Evolutionary conservation across 1,284 basidiomycete genomes (phyloP).

Genomic region (Porogramme epimiltina): DNA sequence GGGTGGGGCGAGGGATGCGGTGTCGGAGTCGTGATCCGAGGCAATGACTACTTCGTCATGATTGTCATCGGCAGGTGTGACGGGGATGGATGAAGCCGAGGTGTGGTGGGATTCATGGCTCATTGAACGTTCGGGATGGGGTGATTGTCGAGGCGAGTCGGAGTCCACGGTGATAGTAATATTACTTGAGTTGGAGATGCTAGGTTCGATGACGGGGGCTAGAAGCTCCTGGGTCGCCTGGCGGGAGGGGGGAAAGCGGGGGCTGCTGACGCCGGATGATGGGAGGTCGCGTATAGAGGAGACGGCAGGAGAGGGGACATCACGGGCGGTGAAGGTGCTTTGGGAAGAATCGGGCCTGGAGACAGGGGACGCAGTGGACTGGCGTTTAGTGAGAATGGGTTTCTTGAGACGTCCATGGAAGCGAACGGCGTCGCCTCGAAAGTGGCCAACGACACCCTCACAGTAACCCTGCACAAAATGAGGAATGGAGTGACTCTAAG

Average conservation of each 20-base stretch:
- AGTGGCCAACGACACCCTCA: slow-evolving; percentile 89
- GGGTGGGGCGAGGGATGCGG: slow-evolving; percentile 3
- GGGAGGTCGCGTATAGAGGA: neutral
- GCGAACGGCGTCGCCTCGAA: slow-evolving; percentile 66
- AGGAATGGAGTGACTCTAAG: neutral
- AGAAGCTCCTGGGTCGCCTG: slow-evolving; percentile 13
- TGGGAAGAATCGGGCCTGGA: slow-evolving; percentile 30
- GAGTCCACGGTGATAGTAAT: slow-evolving; percentile 5
- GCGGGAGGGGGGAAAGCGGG: slow-evolving; percentile 18
- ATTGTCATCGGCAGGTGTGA: slow-evolving; percentile 26
- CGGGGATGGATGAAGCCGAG: slow-evolving; percentile 23
- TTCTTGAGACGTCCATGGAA: slow-evolving; percentile 82
- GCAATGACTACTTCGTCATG: slow-evolving; percentile 14
- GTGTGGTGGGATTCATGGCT: slow-evolving; percentile 28
- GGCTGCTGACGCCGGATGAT: slow-evolving; percentile 21
- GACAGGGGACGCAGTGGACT: slow-evolving; percentile 32
- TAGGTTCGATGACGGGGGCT: slow-evolving; percentile 14
- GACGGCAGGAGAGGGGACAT: slow-evolving; percentile 10
- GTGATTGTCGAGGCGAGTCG: slow-evolving; percentile 4
- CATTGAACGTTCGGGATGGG: slow-evolving; percentile 13
- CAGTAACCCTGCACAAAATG: slow-evolving; percentile 51
- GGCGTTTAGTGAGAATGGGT: slow-evolving; percentile 74
- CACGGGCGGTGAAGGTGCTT: slow-evolving; percentile 22
- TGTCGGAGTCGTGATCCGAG: slow-evolving; percentile 1
- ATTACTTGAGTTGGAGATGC: slow-evolving; percentile 10